Percentiles rank a stretch among this genome's conserved stretches.
Evolutionary conservation across 2,329 filamentous ascomycete genomes (phyloP).

Genomic region (Xylariaceae sp.): DNA sequence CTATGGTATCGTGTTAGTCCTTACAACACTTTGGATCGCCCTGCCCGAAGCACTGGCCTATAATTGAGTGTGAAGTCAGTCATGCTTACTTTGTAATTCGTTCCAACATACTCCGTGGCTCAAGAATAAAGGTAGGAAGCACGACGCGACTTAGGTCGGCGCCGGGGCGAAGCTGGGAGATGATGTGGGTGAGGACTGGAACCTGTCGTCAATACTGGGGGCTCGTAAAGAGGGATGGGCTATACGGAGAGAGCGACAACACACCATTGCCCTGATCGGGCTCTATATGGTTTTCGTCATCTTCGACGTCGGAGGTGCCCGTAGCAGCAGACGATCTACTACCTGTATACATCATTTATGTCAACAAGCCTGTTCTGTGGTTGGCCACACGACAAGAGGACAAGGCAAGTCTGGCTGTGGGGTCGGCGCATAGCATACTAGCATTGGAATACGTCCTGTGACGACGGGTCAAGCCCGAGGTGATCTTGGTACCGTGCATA

Average conservation of each 20-base stretch:
- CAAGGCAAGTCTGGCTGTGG: background rate
- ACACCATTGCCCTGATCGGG: constrained; percentile 90
- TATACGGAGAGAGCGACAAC: constrained; percentile 27
- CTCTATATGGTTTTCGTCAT: constrained; percentile 78
- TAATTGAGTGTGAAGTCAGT: background rate
- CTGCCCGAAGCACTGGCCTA: background rate
- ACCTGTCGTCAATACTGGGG: constrained; percentile 15
- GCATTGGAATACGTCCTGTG: constrained; percentile 28
- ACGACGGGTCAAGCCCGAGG: constrained; percentile 25
- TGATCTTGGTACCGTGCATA: constrained; percentile 28
- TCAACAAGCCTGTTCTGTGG: background rate
- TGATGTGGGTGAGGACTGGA: constrained; percentile 89
- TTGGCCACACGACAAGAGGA: background rate
- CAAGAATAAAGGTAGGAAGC: constrained; percentile 93
- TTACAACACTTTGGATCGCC: background rate
- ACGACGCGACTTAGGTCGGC: constrained; percentile 93
- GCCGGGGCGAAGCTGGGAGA: constrained; percentile 90
- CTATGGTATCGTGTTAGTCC: constrained; percentile 41
- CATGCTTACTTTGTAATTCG: constrained; percentile 86
- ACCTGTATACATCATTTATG: constrained; percentile 18
- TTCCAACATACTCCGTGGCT: constrained; percentile 96
- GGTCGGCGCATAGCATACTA: constrained; percentile 27
- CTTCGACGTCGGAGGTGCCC: constrained; percentile 45
- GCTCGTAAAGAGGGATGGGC: background rate
- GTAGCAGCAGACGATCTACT: constrained; percentile 50